Conservation (phyloP, 2,329 filamentous ascomycete species). For the Pyrenophora teres region DNA sequence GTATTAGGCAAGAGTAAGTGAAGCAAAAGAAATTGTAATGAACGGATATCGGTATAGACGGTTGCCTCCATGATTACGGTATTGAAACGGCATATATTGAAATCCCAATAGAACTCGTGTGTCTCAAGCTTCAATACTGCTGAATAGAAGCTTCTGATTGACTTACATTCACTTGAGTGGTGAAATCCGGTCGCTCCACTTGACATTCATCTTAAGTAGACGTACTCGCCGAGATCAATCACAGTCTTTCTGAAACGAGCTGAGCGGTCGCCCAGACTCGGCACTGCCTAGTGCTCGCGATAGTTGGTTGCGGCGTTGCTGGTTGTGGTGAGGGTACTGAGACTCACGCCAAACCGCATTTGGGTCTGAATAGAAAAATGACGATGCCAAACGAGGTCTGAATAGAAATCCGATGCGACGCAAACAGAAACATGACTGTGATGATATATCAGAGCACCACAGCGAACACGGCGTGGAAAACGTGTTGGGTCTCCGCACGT, state of each 20-base stretch:
- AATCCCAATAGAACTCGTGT: slow-evolving; percentile 13
- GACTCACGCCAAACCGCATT: slow-evolving; percentile 29
- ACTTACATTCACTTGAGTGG: slow-evolving; percentile 12
- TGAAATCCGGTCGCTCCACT: slow-evolving; percentile 17
- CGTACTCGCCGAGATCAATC: slow-evolving; percentile 3
- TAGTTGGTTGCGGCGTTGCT: slow-evolving; percentile 5
- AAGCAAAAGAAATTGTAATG: neutral
- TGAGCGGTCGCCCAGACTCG: slow-evolving; percentile 10
- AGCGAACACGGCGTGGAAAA: neutral
- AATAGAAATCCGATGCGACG: slow-evolving; percentile 27
- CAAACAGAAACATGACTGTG: slow-evolving; percentile 19
- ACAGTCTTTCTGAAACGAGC: slow-evolving; percentile 8
- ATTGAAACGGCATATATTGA: neutral
- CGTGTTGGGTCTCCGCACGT: neutral
- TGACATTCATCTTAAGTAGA: neutral
- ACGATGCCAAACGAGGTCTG: slow-evolving; percentile 11
- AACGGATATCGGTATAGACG: neutral
- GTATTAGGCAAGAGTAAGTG: neutral
- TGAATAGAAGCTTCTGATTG: slow-evolving; percentile 28
- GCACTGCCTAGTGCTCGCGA: neutral
- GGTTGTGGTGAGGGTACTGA: slow-evolving; percentile 19
- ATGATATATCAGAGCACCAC: neutral
- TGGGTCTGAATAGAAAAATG: slow-evolving; percentile 42
- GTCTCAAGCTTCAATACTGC: slow-evolving; percentile 30
- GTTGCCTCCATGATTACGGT: neutral